Percentiles rank a stretch among this genome's conserved stretches.
These are phyloP conservation scores for Ailanthus altissimus DNA, from an alignment of 345 rosid genomes.

Conservation along the genomic window DNA sequence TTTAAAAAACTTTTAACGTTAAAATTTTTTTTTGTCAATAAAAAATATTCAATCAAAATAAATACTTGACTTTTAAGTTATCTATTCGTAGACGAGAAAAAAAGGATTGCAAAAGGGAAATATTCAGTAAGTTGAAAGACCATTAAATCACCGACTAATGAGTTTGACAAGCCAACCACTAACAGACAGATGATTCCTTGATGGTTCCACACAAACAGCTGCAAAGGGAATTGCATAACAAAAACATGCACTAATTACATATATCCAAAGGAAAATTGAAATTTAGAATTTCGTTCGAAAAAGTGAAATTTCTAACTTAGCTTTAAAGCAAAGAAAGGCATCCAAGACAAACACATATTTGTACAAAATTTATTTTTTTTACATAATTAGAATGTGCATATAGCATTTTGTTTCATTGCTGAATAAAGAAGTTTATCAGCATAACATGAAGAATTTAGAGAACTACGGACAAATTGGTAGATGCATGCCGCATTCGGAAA, in stretches of 20 bases:
- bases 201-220: slow-evolving; percentile 11
- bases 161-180: slow-evolving; percentile 20
- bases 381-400: too few species aligned
- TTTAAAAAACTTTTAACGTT: too few species aligned
- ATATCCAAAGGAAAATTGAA: not conserved
- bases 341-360: not conserved
- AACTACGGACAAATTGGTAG: too few species aligned
- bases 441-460: not conserved
- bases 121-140: not conserved
- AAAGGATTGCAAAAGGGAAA: not conserved
- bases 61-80: too few species aligned
- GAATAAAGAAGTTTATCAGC: not conserved
- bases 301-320: not conserved
- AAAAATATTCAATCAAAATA: too few species aligned
- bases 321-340: slow-evolving; percentile 7
- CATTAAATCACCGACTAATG: not conserved
- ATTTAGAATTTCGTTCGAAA: too few species aligned
- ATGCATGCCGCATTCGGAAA: too few species aligned
- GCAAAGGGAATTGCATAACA: not conserved
- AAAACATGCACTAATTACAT: not conserved
- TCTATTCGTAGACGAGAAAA: not conserved
- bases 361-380: not conserved
- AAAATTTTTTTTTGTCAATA: too few species aligned
- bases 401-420: not conserved
- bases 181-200: slow-evolving; percentile 19